phyloP scores from a whole-genome alignment of 2,329 filamentous ascomycete genomes.

The Colletotrichum truncatum region DNA sequence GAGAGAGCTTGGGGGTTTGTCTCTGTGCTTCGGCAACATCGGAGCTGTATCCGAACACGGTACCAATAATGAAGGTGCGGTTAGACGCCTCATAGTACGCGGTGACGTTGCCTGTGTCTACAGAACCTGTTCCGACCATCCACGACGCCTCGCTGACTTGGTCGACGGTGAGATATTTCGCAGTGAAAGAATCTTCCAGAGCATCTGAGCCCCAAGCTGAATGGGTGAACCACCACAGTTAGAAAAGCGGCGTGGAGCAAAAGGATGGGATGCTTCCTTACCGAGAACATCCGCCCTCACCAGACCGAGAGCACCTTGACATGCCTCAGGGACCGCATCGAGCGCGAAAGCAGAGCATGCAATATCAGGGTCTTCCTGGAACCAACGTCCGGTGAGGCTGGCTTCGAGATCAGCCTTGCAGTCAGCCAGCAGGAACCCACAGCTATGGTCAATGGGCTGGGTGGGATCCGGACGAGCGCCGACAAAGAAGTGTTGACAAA shows the following conservation, averaged over 20 bases:
- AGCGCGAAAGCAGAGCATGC: neutral
- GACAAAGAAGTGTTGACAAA: conserved; percentile 6
- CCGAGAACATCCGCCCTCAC: neutral
- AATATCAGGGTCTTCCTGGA: neutral
- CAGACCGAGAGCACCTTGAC: neutral
- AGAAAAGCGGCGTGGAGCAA: no score
- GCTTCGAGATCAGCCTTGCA: neutral
- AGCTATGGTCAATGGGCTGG: neutral
- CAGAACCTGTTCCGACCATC: neutral
- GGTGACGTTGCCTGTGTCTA: neutral
- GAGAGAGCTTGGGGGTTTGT: neutral
- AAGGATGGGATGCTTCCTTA: no score
- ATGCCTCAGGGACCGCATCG: neutral
- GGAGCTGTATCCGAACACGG: neutral
- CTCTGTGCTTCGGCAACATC: neutral
- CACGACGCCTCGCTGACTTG: neutral
- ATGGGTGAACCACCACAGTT: neutral
- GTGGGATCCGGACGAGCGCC: neutral
- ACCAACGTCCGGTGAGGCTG: neutral
- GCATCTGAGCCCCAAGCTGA: neutral
- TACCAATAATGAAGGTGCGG: neutral
- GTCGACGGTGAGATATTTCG: neutral
- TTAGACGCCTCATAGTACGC: neutral
- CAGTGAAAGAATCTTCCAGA: neutral
- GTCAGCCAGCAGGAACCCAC: neutral